Evolutionary conservation across 2,329 filamentous ascomycete genomes (phyloP), one percentile per base, ranked within the genome.

Genomic region (Ascocoryne sarcoides): DNA sequence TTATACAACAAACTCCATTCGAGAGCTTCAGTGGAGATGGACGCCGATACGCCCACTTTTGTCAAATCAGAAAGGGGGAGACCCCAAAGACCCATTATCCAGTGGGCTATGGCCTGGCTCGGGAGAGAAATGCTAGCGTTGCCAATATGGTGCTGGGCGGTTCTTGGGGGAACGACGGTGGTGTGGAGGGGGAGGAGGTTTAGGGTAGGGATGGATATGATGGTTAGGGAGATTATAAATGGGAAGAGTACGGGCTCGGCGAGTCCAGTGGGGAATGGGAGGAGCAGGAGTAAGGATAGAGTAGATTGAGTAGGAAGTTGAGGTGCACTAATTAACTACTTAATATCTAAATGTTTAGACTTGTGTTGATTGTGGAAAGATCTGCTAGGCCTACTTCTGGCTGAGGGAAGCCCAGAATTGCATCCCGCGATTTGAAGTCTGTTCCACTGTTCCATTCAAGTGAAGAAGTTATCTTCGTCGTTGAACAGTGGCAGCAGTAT

Each of bases 81-180:
- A 55, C 68, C 56, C 45, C 65, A 62, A 37, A 69, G 84, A 28
- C 64, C 70, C 0, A 82, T 92, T 42, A 48, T 61, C 0, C 71
- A 84, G 49, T 98, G 88, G 84, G 57, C 92, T 3, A 59, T 72
- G 4, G 84, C 89, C 0, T 98, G 93, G 92, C 52, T 94, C 0
- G 87, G 84, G 0, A 71, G 92, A 21, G 92, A 98, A 63, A 49
- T 76, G 0, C 68, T 95, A 7, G 89, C 92, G 0, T 67, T 95
- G 33, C 89, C 89, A 0, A 82, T 98, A 44, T 98, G 92, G 92
- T 66, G 77, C 0, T 88, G 82, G 76, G 92, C 92, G 1, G 84
- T 95, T 15, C 76, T 86, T 52, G 82, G 90, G n/a, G 92, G 92
- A 0, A 78, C 83, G 2, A 90, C 80, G 0, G 86, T 98, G 0